Evolutionary conservation across 306 rosid species (phyloP), one percentile per base, ranked within the genome.

Genomic region (Prosopis cineraria): DNA sequence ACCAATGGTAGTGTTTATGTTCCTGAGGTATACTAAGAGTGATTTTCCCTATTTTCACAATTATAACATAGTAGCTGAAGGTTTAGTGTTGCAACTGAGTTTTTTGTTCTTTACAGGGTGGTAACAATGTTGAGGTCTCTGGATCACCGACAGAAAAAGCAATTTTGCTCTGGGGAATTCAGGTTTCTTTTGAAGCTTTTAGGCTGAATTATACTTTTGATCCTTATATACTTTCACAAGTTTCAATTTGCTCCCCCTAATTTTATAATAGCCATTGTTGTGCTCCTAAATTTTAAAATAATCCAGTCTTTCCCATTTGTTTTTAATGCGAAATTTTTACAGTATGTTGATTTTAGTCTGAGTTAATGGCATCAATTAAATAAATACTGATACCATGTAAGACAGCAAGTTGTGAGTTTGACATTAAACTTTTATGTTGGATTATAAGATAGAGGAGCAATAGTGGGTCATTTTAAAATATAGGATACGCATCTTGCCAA

Each of bases 131-230:
- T 36, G 98, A 90, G 84, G 82, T 93, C 83, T 83, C 96, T 73
- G 98, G 98, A 45, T 93, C 98, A 82, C 98, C 98, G 29, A 93
- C 98, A 6, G 98, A 93, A 73, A 91, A 87, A 84, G 97, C 98
- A 48, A 91, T 93, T 79, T 88, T 93, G 73, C 69, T 58, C 10
- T 93, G 92, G 96, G 98, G 87, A 67, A 41, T 91, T 47, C 81
- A 85, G 96, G 98, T 93, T 62, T 68, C 22, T 64, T 77, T 53
- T 22, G 64, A 64, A 80, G 34, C 52, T 40, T 22, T 67, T 58
- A 27, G 37, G 65, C 65, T 27, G 2, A 4, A 13, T 4, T 58
- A 29, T 27, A 29, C 8, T 58, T 13, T 58, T 29, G 31, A 27
- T 13, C 36, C 37, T 58, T 27, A 0, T 13, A 12, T 13, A 5